These are phyloP conservation scores for Pulicaria dysenterica DNA, from an alignment of 129 eudicot genomes.

Conservation along the genomic window DNA sequence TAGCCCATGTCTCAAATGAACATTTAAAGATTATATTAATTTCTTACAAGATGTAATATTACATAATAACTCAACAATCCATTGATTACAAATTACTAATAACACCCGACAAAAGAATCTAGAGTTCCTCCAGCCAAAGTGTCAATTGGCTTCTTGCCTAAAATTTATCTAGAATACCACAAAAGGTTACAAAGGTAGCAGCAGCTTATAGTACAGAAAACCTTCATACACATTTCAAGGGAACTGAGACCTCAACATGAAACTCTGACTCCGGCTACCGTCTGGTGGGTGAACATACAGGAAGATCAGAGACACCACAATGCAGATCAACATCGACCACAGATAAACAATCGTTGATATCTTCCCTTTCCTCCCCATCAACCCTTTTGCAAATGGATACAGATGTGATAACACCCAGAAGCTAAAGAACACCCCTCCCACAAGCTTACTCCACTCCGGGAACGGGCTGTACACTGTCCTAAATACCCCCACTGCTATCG, in stretches of 20 bases:
- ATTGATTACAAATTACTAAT: not conserved
- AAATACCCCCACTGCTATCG: conserved; percentile 55
- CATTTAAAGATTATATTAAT: too few relatives aligned
- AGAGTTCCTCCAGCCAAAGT: not conserved
- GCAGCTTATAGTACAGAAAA: too few relatives aligned
- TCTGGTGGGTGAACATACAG: conserved; percentile 18
- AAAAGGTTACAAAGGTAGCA: too few relatives aligned
- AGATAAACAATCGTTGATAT: conserved; percentile 59
- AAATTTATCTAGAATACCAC: not conserved
- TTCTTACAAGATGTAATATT: conserved; percentile 18
- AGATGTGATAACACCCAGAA: conserved; percentile 73
- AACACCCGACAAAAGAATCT: conserved; percentile 4
- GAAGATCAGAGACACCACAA: conserved; percentile 17
- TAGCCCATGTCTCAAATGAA: too few relatives aligned
- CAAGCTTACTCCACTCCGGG: conserved; percentile 68
- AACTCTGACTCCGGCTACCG: conserved; percentile 12
- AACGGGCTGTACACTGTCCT: conserved; percentile 57
- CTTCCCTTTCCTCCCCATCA: conserved; percentile 66
- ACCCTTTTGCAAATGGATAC: conserved; percentile 62
- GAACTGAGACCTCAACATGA: conserved; percentile 16
- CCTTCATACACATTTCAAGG: not conserved
- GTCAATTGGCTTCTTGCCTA: conserved; percentile 7
- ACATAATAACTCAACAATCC: not conserved
- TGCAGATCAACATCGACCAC: conserved; percentile 42
- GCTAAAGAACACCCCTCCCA: conserved; percentile 67